These are phyloP conservation scores for Calonectria crousiana DNA, from an alignment of 2,329 filamentous ascomycete species.

Conservation along the genomic window DNA sequence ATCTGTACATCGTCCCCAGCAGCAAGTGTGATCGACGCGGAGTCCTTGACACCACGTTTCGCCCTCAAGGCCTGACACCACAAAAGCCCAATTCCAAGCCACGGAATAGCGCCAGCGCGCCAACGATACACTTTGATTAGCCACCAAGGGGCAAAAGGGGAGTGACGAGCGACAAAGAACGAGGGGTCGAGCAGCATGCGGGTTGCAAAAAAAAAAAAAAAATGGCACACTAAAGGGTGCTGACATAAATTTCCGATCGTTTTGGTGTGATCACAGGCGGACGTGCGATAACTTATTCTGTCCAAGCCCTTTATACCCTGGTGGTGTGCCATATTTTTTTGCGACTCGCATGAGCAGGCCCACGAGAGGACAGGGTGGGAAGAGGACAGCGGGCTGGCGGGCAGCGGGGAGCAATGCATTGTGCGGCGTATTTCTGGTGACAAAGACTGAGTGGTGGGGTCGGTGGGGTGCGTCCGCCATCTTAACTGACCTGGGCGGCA, in stretches of 20 bases:
- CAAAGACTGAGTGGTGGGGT: constrained; percentile 8
- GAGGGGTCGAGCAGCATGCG: constrained; percentile 15
- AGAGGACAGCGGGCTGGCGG: constrained; percentile 10
- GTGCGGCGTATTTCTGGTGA: not conserved
- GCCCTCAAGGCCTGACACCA: not conserved
- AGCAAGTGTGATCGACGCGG: not conserved
- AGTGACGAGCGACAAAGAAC: constrained; percentile 34
- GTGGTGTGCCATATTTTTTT: too few species aligned
- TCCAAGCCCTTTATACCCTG: too few species aligned
- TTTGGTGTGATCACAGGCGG: too few species aligned
- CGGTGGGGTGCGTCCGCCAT: constrained; percentile 8
- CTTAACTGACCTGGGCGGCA: not conserved
- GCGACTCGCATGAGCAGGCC: too few species aligned
- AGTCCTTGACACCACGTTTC: not conserved
- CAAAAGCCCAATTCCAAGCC: constrained; percentile 9
- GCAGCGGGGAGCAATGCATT: constrained; percentile 1
- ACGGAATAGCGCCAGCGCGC: not conserved
- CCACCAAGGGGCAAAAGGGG: constrained; percentile 27
- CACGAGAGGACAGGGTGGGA: constrained; percentile 6
- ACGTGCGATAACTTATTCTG: too few species aligned
- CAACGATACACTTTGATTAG: not conserved
- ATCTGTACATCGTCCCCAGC: not conserved
- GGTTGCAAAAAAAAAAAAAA: too few species aligned
- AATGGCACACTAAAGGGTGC: too few species aligned
- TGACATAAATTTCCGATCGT: too few species aligned